Base-by-base conservation (phyloP, 2,329 filamentous ascomycete species). In the Penicillium sp. region DNA sequence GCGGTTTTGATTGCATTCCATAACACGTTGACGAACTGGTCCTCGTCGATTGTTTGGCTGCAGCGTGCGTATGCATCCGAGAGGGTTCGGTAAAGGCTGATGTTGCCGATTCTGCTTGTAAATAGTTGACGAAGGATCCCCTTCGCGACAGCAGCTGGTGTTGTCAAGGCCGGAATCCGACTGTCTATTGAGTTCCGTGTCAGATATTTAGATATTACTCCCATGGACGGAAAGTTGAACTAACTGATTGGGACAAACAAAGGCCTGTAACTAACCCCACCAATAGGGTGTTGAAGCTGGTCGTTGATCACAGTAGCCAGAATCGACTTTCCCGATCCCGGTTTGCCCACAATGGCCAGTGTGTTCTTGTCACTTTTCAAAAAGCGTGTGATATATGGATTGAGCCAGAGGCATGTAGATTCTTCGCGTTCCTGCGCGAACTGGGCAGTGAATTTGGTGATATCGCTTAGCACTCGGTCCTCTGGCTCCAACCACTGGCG, bases 361-460 rank as follows among this genome's bases (percentile, higher is more conserved):
- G 78, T 73, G 5, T 76, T 74, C 31, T 83, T 74, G 0, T 76
- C 67, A 48, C 79, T 78, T 52, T 83, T 81, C 38, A 81, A 67
- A 62, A 86, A 86, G 5, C 78, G 77, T 15, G 75, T 75, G 26
- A 86, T 70, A 38, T 82, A 75, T 35, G 81, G 79, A 30, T 80
- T 75, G 61, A 85, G 80, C 84, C 84, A 86, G 44, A 84, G 74
- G 62, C 84, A 85, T n/a, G 84, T 86, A 60, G 80, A 81, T 62
- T 85, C 83, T 46, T 80, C 81, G 44, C 83, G 75, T 35, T 78
- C 71, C 44, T 70, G 77, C 60, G 72, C 79, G 69, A 69, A 75
- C 65, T 70, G 80, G 63, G 66, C 77, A 64, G 80, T 78, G 58
- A 80, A 80, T n/a, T 79, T 76, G n/a, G 75, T 77, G 26, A 84